Percentiles rank a stretch among this genome's conserved stretches.
Conservation (phyloP, 768 basidiomycete genomes). For the Termitomyces sp. region DNA sequence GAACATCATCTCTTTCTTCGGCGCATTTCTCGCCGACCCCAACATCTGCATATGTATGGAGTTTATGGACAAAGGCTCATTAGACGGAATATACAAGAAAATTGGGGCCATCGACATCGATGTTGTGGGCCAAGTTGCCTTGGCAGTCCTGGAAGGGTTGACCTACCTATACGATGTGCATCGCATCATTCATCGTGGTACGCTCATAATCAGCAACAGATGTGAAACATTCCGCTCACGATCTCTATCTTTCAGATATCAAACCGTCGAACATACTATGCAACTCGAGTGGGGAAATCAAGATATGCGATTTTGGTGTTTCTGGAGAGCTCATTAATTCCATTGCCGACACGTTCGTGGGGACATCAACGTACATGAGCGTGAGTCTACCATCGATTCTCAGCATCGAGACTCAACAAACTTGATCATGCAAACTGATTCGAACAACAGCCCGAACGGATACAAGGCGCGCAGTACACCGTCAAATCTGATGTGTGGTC, state of each 20-base stretch:
- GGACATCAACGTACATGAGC: slow-evolving; percentile 99
- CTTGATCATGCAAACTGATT: not conserved
- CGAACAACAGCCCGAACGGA: slow-evolving; percentile 82
- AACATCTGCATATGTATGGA: slow-evolving; percentile 99
- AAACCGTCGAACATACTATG: slow-evolving; percentile 97
- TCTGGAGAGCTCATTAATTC: slow-evolving; percentile 99
- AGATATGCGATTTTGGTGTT: slow-evolving; percentile 99
- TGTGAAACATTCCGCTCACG: slow-evolving; percentile 6
- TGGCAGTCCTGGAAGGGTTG: slow-evolving; percentile 90
- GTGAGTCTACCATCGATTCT: slow-evolving; percentile 43
- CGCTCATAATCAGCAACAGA: slow-evolving; percentile 20
- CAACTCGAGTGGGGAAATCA: slow-evolving; percentile 94
- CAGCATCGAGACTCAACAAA: not conserved
- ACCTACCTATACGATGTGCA: slow-evolving; percentile 97
- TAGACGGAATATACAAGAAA: slow-evolving; percentile 95
- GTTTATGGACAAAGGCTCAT: slow-evolving; percentile 87
- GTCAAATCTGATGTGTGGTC: slow-evolving; percentile 99
- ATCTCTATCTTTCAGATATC: slow-evolving; percentile 66
- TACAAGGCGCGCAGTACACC: slow-evolving; percentile 97
- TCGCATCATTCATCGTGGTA: slow-evolving; percentile 97
- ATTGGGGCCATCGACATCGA: slow-evolving; percentile 92
- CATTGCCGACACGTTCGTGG: slow-evolving; percentile 98
- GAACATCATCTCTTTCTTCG: slow-evolving; percentile 96
- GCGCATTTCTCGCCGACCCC: slow-evolving; percentile 94
- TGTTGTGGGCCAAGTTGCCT: slow-evolving; percentile 89